Evolutionary conservation across 2,329 filamentous ascomycete species (phyloP).

Genomic region (Fusarium pseudonygamai): DNA sequence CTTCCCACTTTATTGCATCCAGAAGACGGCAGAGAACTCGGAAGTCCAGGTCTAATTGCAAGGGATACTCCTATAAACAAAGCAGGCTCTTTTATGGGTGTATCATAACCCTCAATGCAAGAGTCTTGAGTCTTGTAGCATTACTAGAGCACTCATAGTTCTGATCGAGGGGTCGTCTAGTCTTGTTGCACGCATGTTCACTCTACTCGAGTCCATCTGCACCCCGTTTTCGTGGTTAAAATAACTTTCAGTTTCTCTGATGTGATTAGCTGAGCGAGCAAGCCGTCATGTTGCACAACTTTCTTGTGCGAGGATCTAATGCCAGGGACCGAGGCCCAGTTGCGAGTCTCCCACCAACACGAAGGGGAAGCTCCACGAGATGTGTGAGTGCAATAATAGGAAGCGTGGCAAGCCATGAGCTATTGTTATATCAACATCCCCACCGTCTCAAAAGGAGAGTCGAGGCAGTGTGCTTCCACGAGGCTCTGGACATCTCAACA

Average conservation of each 20-base stretch:
- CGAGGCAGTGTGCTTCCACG: not conserved
- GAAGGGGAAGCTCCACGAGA: not conserved
- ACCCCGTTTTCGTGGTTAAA: conserved; percentile 1
- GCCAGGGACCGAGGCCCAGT: conserved; percentile 22
- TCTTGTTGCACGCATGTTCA: not conserved
- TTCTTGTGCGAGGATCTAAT: not conserved
- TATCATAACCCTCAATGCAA: not conserved
- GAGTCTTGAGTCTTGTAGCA: accelerated
- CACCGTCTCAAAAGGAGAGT: not conserved
- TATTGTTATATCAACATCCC: not conserved
- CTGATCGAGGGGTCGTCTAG: not conserved
- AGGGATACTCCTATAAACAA: accelerated
- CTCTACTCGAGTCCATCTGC: not conserved
- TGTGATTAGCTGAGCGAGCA: not conserved
- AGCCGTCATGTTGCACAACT: not conserved
- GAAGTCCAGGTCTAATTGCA: accelerated
- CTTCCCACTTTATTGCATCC: accelerated
- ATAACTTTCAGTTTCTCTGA: not conserved
- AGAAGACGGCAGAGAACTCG: too few relatives aligned
- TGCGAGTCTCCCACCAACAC: not conserved
- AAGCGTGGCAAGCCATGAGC: not conserved
- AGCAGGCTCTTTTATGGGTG: accelerated
- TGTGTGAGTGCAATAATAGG: not conserved
- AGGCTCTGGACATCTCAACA: too few relatives aligned
- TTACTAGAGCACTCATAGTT: not conserved